Evolutionary conservation across 106 monocot species (phyloP).

Genomic region (Dendrobium chrysotoxum): DNA sequence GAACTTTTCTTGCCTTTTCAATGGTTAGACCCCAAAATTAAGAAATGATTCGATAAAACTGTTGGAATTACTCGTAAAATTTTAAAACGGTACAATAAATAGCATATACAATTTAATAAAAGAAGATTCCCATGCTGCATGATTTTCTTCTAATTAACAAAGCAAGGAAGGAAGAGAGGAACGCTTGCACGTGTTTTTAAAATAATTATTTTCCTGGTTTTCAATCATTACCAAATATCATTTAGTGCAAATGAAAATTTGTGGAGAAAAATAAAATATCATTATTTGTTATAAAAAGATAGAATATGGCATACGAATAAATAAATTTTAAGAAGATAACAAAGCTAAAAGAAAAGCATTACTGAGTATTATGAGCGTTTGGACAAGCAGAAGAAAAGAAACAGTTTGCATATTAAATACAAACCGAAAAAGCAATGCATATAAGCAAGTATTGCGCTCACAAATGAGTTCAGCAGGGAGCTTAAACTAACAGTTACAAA

Average conservation of each 20-base stretch:
- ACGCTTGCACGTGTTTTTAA: not conserved
- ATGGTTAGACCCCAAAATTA: not conserved
- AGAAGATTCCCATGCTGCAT: not conserved
- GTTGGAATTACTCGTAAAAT: not conserved
- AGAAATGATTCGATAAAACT: not conserved
- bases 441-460: not conserved
- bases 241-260: too few relatives aligned
- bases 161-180: not conserved
- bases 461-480: not conserved
- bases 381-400: not conserved
- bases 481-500: not conserved
- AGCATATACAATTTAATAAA: not conserved
- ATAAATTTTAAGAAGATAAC: not conserved
- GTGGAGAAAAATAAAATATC: not conserved
- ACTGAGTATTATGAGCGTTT: not conserved
- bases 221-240: not conserved
- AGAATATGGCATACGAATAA: not conserved
- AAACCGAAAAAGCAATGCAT: not conserved
- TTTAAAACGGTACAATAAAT: not conserved
- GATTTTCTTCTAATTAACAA: not conserved
- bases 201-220: not conserved
- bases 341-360: not conserved
- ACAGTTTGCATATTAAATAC: not conserved
- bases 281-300: not conserved
- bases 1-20: not conserved